phyloP scores from a whole-genome alignment of 352 stramenopile species.

The Globisporangium rhizosaccharum region DNA sequence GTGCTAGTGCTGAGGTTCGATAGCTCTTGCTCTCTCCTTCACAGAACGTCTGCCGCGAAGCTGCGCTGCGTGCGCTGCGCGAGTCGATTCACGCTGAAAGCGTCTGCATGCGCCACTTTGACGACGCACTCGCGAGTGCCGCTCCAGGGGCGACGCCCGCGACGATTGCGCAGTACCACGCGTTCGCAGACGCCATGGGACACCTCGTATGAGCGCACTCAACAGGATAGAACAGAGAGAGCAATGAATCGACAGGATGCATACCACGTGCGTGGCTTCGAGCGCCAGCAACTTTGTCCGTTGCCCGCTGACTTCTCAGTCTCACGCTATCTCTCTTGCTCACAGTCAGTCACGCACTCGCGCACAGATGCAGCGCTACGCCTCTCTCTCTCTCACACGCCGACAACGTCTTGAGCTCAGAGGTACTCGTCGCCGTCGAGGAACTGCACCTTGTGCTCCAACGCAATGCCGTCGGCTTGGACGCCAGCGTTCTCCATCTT shows the following conservation, averaged over 20 bases:
- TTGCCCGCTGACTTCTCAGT: neutral
- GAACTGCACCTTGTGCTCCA: slow-evolving; percentile 75
- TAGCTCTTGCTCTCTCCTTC: slow-evolving; percentile 4
- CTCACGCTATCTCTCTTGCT: neutral
- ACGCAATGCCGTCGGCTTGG: slow-evolving; percentile 45
- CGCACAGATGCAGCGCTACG: neutral
- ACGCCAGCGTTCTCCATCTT: slow-evolving; percentile 74
- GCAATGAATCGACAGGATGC: neutral
- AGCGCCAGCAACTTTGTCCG: too few relatives aligned
- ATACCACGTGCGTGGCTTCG: neutral
- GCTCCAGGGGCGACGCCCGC: slow-evolving; percentile 50
- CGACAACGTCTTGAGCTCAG: slow-evolving; percentile 10
- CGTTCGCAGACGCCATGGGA: slow-evolving; percentile 62
- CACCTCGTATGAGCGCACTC: slow-evolving; percentile 24
- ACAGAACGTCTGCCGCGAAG: slow-evolving; percentile 85
- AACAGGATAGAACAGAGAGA: neutral
- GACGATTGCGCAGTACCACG: slow-evolving; percentile 48
- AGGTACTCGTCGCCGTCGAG: slow-evolving; percentile 69
- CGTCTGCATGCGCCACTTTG: slow-evolving; percentile 62
- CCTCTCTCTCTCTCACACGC: neutral
- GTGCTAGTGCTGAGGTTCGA: slow-evolving; percentile 1
- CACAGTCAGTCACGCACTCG: neutral
- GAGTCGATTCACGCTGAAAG: slow-evolving; percentile 50
- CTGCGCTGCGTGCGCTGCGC: slow-evolving; percentile 62
- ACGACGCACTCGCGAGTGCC: slow-evolving; percentile 36